These are phyloP conservation scores for Acidomyces sp. DNA, from an alignment of 495 filamentous ascomycete species.

Conservation along the genomic window DNA sequence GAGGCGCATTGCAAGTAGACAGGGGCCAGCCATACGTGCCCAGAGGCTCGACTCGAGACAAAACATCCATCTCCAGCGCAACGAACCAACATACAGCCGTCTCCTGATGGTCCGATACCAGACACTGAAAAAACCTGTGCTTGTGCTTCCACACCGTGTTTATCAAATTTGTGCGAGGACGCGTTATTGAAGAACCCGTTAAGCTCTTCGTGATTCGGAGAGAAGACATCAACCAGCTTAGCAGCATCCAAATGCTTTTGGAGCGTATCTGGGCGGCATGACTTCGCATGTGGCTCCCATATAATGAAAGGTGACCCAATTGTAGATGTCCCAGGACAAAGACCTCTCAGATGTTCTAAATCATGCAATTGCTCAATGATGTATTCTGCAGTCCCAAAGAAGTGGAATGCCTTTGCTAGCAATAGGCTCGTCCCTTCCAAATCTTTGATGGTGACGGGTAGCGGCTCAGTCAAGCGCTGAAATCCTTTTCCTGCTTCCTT, in stretches of 20 bases:
- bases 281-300: slow-evolving; percentile 88
- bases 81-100: slow-evolving; percentile 40
- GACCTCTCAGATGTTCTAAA: slow-evolving; percentile 36
- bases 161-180: slow-evolving; percentile 2
- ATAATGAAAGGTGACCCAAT: slow-evolving; percentile 52
- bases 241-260: slow-evolving; percentile 57
- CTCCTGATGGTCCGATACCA: slow-evolving; percentile 35
- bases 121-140: slow-evolving; percentile 40
- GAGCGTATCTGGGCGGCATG: slow-evolving; percentile 63
- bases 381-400: slow-evolving; percentile 67
- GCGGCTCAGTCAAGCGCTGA: slow-evolving; percentile 12
- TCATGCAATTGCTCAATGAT: slow-evolving; percentile 56
- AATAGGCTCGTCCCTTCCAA: slow-evolving; percentile 33
- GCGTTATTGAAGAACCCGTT: slow-evolving; percentile 52
- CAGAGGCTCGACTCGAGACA: slow-evolving; percentile 31
- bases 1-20: slow-evolving; percentile 35
- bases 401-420: slow-evolving; percentile 63
- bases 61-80: slow-evolving; percentile 50
- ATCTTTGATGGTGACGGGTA: slow-evolving; percentile 7
- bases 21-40: slow-evolving; percentile 36
- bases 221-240: slow-evolving; percentile 63
- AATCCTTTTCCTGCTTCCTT: slow-evolving; percentile 5
- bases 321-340: not conserved
- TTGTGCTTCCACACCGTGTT: slow-evolving; percentile 20
- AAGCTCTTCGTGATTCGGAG: slow-evolving; percentile 77